Evolutionary conservation across 2,329 filamentous ascomycete species (phyloP).

Genomic region (Triangularia setosa): DNA sequence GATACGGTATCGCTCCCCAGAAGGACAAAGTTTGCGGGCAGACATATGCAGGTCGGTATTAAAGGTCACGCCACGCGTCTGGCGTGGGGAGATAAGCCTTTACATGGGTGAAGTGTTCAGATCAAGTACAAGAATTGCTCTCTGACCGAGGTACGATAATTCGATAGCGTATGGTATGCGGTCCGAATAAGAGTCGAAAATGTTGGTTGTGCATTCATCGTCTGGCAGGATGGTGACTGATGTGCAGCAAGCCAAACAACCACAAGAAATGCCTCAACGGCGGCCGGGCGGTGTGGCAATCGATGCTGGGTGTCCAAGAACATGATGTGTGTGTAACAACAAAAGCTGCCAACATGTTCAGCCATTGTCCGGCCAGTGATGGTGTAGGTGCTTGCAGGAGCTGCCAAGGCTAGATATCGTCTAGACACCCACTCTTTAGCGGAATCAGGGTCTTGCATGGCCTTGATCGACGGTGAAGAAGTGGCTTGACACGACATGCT

Average conservation of each 20-base stretch:
- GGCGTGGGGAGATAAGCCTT: neutral
- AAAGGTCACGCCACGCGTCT: neutral
- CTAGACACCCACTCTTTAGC: neutral
- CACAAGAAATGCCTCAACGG: slow-evolving; percentile 4
- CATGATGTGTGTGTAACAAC: neutral
- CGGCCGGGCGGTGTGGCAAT: slow-evolving; percentile 3
- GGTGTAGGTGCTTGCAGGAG: neutral
- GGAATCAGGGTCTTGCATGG: neutral
- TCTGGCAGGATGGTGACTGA: neutral
- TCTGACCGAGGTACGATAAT: neutral
- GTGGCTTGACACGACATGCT: slow-evolving; percentile 1
- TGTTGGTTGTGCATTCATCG: neutral
- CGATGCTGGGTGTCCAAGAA: neutral
- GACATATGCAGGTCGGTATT: neutral
- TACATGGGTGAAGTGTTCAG: neutral
- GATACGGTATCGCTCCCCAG: neutral
- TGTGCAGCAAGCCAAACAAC: neutral
- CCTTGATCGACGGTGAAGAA: slow-evolving; percentile 2
- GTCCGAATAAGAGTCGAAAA: neutral
- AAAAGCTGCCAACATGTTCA: neutral
- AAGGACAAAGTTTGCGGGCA: neutral
- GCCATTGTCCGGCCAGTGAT: neutral
- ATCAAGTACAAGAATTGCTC: neutral
- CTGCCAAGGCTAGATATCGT: neutral
- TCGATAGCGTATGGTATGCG: neutral